Conservation (phyloP, 2,329 filamentous ascomycete species). For the Basipetospora sp. region DNA sequence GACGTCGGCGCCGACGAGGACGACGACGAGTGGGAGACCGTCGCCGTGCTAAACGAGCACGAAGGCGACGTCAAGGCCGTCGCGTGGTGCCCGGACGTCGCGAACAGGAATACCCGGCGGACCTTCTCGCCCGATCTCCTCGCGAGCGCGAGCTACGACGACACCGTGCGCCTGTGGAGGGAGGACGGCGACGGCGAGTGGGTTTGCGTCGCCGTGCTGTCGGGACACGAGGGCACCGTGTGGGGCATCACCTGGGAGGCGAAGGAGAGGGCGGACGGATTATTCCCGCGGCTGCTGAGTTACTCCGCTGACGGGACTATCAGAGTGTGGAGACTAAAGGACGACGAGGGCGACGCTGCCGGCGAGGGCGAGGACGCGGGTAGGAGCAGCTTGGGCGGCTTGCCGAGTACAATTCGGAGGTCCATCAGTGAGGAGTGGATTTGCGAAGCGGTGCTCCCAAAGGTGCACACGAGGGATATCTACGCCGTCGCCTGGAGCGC, state of each 20-base stretch:
- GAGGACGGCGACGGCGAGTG: constrained; percentile 84
- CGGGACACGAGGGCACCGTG: constrained; percentile 72
- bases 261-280: constrained; percentile 20
- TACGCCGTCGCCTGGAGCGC: constrained; percentile 79
- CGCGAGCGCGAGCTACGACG: constrained; percentile 85
- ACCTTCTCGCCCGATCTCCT: constrained; percentile 54
- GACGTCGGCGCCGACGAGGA: constrained; percentile 59
- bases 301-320: constrained; percentile 73
- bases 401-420: constrained; percentile 82
- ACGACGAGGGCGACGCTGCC: constrained; percentile 26
- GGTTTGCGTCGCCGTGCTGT: constrained; percentile 71
- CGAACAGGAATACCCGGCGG: constrained; percentile 29
- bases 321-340: constrained; percentile 60
- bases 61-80: constrained; percentile 91
- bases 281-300: constrained; percentile 55
- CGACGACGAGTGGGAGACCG: constrained; percentile 92
- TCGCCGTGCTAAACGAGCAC: constrained; percentile 88
- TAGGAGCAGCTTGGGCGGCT: constrained; percentile 36
- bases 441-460: constrained; percentile 61
- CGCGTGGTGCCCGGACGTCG: constrained; percentile 67
- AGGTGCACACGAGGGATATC: constrained; percentile 62
- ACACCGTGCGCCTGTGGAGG: constrained; percentile 75
- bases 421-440: constrained; percentile 70
- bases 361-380: constrained; percentile 17
- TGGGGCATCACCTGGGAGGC: constrained; percentile 71